Evolutionary conservation across 2,329 filamentous ascomycete species (phyloP), one percentile per base, ranked within the genome.

Genomic region (Aspergillus pseudoterreus): DNA sequence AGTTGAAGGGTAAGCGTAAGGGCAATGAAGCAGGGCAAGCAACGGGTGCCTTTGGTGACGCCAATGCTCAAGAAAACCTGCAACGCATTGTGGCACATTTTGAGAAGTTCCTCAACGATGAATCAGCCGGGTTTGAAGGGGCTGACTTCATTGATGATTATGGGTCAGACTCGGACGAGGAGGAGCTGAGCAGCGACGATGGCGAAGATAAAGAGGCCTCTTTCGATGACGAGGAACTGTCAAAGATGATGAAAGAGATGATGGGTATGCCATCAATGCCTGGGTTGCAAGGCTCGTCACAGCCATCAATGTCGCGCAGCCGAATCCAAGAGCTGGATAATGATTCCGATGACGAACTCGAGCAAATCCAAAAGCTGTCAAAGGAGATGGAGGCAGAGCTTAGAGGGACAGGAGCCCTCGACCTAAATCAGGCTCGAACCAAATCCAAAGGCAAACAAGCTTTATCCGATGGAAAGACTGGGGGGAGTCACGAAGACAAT

Each of bases 41-140:
- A 22, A 45, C 49, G 11, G 71, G 70, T 1, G 63, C 62, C 8
- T 78, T 79, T 59, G 76, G 75, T n/a, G 72, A 75, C 42, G 71
- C 72, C 36, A 67, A 64, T 6, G 66, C 73, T 1, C 69, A 77
- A 48, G 71, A 74, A 57, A 75, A 96, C 65, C 76, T 99, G 19
- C 85, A 87, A 49, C 92, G 92, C 64, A 96, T 97, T 67, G 94
- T 99, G 0, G 87, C 88, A 43, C 83, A 90, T n/a, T 97, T 99
- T 63, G 91, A 96, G 64, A 79, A 87, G 11, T 97, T 99, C 61
- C 72, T 99, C 43, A 89, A 95, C 50, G 90, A 97, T 61, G 88
- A 95, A 10, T 81, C 80, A 43, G 90, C 91, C 0, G 92, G 88
- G 1, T 69, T 85, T 5, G 91, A 95, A 43, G 92, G 91, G 0